Evolutionary conservation across 495 filamentous ascomycete genomes (phyloP).

Genomic region (Penicillium mononematosum): DNA sequence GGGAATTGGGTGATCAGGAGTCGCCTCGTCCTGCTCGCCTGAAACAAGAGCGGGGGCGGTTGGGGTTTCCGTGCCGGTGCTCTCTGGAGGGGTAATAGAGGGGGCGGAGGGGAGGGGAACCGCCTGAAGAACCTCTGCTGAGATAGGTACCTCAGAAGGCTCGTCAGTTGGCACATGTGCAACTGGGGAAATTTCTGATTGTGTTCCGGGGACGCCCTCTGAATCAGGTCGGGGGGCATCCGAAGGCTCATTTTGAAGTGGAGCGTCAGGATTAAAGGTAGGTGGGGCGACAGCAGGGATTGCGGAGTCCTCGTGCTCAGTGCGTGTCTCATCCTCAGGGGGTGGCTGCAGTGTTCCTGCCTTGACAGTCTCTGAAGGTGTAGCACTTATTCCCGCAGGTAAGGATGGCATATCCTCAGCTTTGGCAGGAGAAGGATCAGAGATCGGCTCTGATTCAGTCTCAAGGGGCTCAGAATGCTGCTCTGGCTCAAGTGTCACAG

Average conservation of each 20-base stretch:
- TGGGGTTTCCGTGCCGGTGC: conserved; percentile 21
- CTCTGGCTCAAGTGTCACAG: not conserved
- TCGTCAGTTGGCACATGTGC: conserved; percentile 21
- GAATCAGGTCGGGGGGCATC: conserved; percentile 32
- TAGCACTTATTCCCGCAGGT: conserved; percentile 16
- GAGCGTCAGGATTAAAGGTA: conserved; percentile 36
- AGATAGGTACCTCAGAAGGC: conserved; percentile 12
- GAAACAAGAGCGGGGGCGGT: conserved; percentile 20
- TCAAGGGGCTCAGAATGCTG: conserved; percentile 8
- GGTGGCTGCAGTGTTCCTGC: conserved; percentile 23
- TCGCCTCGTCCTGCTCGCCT: conserved; percentile 19
- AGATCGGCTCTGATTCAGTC: conserved; percentile 23
- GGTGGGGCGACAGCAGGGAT: conserved; percentile 30
- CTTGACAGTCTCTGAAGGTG: conserved; percentile 16
- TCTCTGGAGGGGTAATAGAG: conserved; percentile 19
- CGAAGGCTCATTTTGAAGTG: conserved; percentile 33
- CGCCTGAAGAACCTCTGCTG: conserved; percentile 18
- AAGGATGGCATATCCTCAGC: conserved; percentile 23
- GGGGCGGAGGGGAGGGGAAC: conserved; percentile 25
- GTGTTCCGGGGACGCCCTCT: conserved; percentile 11
- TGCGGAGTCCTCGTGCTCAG: conserved; percentile 27
- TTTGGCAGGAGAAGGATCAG: conserved; percentile 22
- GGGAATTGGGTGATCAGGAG: conserved; percentile 23
- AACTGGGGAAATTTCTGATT: conserved; percentile 17
- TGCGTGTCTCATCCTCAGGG: conserved; percentile 32